These are phyloP conservation scores for Cryptococcus sp. DNA, from an alignment of 1,284 basidiomycete species.

Conservation along the genomic window DNA sequence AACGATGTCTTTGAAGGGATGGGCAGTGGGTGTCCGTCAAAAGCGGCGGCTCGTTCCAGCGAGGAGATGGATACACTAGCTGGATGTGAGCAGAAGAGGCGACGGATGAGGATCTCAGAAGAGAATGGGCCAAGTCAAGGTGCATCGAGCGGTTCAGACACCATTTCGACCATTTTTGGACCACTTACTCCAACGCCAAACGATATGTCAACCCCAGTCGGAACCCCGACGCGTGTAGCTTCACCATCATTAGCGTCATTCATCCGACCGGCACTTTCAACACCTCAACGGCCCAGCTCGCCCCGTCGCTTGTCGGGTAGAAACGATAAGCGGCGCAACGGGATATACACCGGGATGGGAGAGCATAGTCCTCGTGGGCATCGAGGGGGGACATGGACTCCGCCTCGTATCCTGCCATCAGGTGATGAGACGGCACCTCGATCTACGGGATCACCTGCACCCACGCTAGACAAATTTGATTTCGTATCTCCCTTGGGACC, in stretches of 20 bases:
- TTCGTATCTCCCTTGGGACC: slow-evolving; percentile 46
- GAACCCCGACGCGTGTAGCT: background rate
- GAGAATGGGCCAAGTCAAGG: background rate
- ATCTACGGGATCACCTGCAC: slow-evolving; percentile 24
- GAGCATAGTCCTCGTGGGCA: slow-evolving; percentile 37
- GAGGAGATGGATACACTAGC: slow-evolving; percentile 7
- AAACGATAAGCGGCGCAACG: slow-evolving; percentile 29
- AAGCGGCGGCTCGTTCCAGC: slow-evolving; percentile 10
- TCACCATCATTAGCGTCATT: slow-evolving; percentile 24
- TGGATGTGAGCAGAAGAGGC: slow-evolving; percentile 14
- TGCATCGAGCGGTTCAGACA: background rate
- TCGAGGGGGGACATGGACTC: slow-evolving; percentile 39
- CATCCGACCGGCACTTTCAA: slow-evolving; percentile 41
- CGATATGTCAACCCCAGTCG: slow-evolving; percentile 10
- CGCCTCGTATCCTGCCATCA: slow-evolving; percentile 42
- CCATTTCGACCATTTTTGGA: slow-evolving; percentile 10
- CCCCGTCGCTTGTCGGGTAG: slow-evolving; percentile 29
- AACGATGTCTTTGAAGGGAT: slow-evolving; percentile 8
- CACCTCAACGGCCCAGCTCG: slow-evolving; percentile 35
- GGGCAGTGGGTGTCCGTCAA: slow-evolving; percentile 4
- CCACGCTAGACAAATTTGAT: slow-evolving; percentile 38
- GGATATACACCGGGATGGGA: slow-evolving; percentile 27
- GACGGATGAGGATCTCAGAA: slow-evolving; percentile 1
- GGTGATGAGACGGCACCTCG: slow-evolving; percentile 45
- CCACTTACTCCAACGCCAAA: slow-evolving; percentile 6